Evolutionary conservation across 2,329 filamentous ascomycete genomes (phyloP).

Genomic region (Beauveria sp.): DNA sequence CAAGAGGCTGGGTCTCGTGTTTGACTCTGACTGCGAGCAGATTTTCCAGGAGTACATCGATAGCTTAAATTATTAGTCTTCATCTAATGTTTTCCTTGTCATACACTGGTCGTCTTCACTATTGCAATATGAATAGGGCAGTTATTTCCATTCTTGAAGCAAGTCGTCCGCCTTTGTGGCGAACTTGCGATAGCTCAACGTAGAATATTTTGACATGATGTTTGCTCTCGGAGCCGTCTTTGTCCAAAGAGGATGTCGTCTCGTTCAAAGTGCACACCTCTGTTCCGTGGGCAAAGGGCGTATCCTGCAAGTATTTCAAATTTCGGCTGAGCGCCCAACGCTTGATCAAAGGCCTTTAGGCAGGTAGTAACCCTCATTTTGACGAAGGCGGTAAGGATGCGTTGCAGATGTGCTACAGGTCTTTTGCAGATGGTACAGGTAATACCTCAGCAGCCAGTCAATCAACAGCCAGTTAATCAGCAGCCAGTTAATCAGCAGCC

Average conservation of each 20-base stretch:
- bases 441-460: too few species aligned
- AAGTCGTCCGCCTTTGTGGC: background rate
- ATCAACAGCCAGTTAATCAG: too few species aligned
- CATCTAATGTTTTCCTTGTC: too few species aligned
- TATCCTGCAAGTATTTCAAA: background rate
- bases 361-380: too few species aligned
- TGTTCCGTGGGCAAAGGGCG: constrained; percentile 40
- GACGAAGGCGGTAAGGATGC: too few species aligned
- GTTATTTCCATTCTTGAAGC: background rate
- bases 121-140: constrained; percentile 30
- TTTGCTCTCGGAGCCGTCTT: constrained; percentile 17
- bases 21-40: background rate
- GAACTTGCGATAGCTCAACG: constrained; percentile 23
- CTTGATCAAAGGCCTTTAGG: background rate
- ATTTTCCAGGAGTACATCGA: background rate
- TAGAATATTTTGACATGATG: constrained; percentile 24
- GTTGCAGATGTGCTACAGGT: too few species aligned
- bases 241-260: constrained; percentile 24
- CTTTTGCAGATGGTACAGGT: too few species aligned
- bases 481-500: too few species aligned
- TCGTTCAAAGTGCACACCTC: constrained; percentile 25
- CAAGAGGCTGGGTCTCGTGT: background rate
- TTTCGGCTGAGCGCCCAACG: background rate
- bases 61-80: background rate
- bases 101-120: too few species aligned